Evolutionary conservation across 176 grass and related monocot species (phyloP).

Genomic region (Eragrostis nindensis): DNA sequence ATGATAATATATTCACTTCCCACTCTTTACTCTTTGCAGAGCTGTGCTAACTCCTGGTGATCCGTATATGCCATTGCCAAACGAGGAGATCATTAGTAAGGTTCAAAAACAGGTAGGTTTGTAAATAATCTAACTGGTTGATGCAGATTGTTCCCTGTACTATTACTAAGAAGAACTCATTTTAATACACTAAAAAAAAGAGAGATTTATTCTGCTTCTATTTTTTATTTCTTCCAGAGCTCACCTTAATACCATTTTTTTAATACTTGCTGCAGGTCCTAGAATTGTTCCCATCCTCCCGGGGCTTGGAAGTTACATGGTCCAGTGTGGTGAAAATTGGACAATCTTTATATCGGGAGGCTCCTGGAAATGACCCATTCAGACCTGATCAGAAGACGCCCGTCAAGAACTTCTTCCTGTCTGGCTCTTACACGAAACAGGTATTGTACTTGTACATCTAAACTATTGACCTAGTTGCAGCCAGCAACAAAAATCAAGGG

Average conservation of each 20-base stretch:
- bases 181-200: neutral
- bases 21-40: slow-evolving; percentile 66
- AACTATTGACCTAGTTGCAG: neutral
- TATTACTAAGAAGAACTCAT: neutral
- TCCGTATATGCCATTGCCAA: slow-evolving; percentile 97
- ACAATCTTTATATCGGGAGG: slow-evolving; percentile 91
- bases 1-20: slow-evolving; percentile 28
- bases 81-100: slow-evolving; percentile 86
- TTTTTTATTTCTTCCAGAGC: slow-evolving; percentile 24
- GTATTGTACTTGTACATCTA: slow-evolving; percentile 43
- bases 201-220: neutral
- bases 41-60: slow-evolving; percentile 97
- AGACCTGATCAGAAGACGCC: slow-evolving; percentile 98
- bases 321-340: slow-evolving; percentile 93
- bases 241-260: slow-evolving; percentile 3
- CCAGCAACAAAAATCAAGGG: neutral
- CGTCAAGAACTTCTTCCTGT: slow-evolving; percentile 91
- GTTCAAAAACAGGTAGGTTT: slow-evolving; percentile 81
- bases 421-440: slow-evolving; percentile 99
- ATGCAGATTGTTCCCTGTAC: neutral
- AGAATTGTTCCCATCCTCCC: slow-evolving; percentile 89
- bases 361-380: slow-evolving; percentile 96
- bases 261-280: slow-evolving; percentile 58
- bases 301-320: slow-evolving; percentile 78
- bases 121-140: neutral